Evolutionary conservation across 202 grass and related monocot species (phyloP).

Genomic region (Panicum hallii): DNA sequence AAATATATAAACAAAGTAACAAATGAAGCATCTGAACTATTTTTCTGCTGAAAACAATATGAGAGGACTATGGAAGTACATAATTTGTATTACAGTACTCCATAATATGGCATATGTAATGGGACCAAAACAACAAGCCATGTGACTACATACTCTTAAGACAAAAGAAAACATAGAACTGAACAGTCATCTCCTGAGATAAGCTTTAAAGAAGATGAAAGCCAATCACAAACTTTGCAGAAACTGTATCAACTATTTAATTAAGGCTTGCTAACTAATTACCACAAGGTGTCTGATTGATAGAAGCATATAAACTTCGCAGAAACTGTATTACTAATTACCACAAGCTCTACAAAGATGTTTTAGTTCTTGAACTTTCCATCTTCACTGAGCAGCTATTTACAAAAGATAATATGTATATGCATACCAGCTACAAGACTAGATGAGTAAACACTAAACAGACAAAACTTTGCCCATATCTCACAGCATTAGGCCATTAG

Average conservation of each 20-base stretch:
- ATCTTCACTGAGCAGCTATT: not conserved
- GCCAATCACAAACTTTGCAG: not conserved
- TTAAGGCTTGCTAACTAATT: not conserved
- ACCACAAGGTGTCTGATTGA: not conserved
- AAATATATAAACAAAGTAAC: not conserved
- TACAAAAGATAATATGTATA: not conserved
- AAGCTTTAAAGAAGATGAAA: conserved; percentile 14
- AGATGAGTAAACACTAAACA: not conserved
- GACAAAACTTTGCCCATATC: not conserved
- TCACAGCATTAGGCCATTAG: not conserved
- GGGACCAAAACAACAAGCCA: not conserved
- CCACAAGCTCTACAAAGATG: not conserved
- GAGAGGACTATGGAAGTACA: not conserved
- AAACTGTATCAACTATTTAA: not conserved
- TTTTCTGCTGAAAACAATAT: not conserved
- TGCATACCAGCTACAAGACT: not conserved
- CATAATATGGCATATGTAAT: not conserved
- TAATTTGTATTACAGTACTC: not conserved
- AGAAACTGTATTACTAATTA: not conserved
- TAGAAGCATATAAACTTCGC: not conserved
- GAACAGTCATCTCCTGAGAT: not conserved
- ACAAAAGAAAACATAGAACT: not conserved
- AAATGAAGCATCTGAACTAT: not conserved
- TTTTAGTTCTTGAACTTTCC: not conserved
- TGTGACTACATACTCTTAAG: not conserved